Conservation (phyloP, 140 eudicot genomes). For the Erigeron philadelphicus region DNA sequence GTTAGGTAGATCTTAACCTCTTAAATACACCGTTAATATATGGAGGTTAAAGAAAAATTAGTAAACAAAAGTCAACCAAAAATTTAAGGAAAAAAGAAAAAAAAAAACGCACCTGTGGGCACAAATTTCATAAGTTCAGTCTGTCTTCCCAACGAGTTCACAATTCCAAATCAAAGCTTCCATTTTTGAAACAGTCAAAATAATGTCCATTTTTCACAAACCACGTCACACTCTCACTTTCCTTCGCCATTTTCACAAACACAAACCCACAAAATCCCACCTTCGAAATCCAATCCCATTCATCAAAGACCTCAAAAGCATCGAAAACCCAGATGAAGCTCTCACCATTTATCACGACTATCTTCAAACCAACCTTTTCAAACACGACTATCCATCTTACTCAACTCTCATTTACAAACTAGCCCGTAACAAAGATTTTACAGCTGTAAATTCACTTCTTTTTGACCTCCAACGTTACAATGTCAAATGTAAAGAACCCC, state of each 20-base stretch:
- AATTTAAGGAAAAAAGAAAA: no score
- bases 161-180: no score
- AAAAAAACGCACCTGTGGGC: no score
- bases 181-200: no score
- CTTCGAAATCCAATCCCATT: constrained; percentile 56
- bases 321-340: constrained; percentile 54
- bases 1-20: no score
- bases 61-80: no score
- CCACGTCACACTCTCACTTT: constrained; percentile 7
- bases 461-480: constrained; percentile 31
- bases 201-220: constrained; percentile 17
- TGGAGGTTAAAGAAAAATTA: no score
- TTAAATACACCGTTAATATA: no score
- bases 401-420: constrained; percentile 77
- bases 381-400: constrained; percentile 86
- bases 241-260: constrained; percentile 33
- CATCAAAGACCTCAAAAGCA: constrained; percentile 50
- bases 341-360: constrained; percentile 51
- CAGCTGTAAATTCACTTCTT: constrained; percentile 49
- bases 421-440: constrained; percentile 46
- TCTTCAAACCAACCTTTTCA: constrained; percentile 47
- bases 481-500: constrained; percentile 55
- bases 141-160: no score
- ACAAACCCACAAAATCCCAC: constrained; percentile 31
- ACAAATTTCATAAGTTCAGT: no score